Percentiles rank a stretch among this genome's conserved stretches.
These are phyloP conservation scores for Gyrodon lividus DNA, from an alignment of 768 basidiomycete species.

Conservation along the genomic window DNA sequence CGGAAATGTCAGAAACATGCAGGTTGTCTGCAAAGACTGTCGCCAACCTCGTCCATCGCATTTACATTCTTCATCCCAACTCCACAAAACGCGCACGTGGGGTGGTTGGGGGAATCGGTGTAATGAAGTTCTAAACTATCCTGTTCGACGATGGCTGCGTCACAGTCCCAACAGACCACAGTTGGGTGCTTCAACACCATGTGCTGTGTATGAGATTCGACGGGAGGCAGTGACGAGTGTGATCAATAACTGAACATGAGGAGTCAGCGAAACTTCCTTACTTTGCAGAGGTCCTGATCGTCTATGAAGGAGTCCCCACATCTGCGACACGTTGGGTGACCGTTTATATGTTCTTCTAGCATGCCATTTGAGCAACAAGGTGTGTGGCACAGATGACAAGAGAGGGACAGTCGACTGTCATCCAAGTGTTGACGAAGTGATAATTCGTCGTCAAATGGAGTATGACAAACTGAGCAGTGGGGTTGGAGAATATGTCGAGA, in stretches of 20 bases:
- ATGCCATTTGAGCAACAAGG: neutral
- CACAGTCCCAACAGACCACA: constrained; percentile 7
- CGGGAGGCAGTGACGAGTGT: too few relatives aligned
- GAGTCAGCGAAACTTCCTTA: neutral
- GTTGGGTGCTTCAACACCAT: neutral
- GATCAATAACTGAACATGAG: neutral
- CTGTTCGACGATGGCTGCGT: neutral
- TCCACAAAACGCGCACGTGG: neutral
- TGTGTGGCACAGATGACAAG: neutral
- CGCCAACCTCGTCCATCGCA: constrained; percentile 2
- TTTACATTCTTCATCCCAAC: neutral
- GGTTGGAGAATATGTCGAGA: neutral
- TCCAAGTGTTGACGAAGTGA: constrained; percentile 1
- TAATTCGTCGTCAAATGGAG: constrained; percentile 1
- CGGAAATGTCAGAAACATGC: neutral
- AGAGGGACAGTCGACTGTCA: neutral
- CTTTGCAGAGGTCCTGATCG: neutral
- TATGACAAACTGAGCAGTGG: neutral
- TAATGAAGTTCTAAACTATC: neutral
- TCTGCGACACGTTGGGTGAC: constrained; percentile 2
- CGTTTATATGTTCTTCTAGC: neutral
- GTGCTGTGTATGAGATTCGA: neutral
- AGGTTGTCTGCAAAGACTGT: neutral
- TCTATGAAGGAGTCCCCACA: neutral
- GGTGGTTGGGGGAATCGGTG: neutral